Evolutionary conservation across 768 basidiomycete genomes (phyloP), one percentile per base, ranked within the genome.

Genomic region (Suillus variegatus): DNA sequence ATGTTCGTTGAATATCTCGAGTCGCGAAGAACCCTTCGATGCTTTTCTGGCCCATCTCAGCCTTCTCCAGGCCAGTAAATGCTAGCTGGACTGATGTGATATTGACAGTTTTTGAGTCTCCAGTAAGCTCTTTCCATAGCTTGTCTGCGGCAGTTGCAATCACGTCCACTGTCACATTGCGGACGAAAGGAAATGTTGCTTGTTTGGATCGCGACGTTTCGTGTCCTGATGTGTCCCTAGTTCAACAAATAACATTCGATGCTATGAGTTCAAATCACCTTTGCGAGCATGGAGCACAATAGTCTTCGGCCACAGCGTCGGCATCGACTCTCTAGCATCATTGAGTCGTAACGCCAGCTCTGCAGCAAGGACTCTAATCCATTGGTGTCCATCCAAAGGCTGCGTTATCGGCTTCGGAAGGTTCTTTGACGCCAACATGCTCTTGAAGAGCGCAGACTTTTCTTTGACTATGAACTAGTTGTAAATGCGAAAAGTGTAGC

Each of bases 371-470:
- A 99, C 90, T 12, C 91, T 84, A 55, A 99, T 86, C 97, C 97
- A 99, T 63, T 94, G 93, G 54, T 86, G 82, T 0, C 94, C 96
- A 65, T 95, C 90, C 3, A 86, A 82, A 16, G 85, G 78, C 49
- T 87, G 89, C 7, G 84, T 91, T 28, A 98, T 87, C 0, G 92
- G 86, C 41, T 88, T 86, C 0, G 90, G 88, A 28, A 98, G 84
- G 72, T 98, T 99, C 76, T 99, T 99, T n/a, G 94, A 91, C 0
- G 95, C 94, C 62, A 95, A 79, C 97, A 99, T 99, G 71, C 93
- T 94, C 80, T 97, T 98, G 67, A 86, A 90, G 38, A 91, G 78
- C 0, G 83, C 80, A 18, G 89, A 83, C 75, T 94, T 94, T 72
- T 94, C 93, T 72, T 93, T 95, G 43, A 98, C 96, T 97, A 73